Percentiles rank a stretch among this genome's conserved stretches.
Evolutionary conservation across 2,329 filamentous ascomycete species (phyloP).

Genomic region (Capronia americana): DNA sequence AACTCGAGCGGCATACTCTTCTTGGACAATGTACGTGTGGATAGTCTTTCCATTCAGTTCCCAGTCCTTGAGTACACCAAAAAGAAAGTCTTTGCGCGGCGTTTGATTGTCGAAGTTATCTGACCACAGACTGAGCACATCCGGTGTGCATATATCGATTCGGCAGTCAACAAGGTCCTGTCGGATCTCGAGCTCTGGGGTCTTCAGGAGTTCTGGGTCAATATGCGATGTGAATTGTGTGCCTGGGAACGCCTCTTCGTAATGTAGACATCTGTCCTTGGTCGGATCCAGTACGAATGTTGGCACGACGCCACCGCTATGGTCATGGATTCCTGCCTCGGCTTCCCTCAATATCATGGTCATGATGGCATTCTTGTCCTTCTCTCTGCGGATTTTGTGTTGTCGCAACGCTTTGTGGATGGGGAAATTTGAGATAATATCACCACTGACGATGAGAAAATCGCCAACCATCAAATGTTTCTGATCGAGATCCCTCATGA

Average conservation of each 20-base stretch:
- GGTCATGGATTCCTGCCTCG: constrained; percentile 76
- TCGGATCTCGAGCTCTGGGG: constrained; percentile 79
- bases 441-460: constrained; percentile 90
- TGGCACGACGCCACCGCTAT: constrained; percentile 75
- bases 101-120: constrained; percentile 98
- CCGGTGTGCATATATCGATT: constrained; percentile 96
- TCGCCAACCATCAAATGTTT: constrained; percentile 85
- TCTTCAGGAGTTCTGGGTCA: constrained; percentile 78
- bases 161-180: constrained; percentile 90
- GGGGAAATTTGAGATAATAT: constrained; percentile 86
- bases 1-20: constrained; percentile 85
- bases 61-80: constrained; percentile 93
- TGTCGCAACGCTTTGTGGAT: constrained; percentile 79
- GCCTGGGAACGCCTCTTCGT: constrained; percentile 75
- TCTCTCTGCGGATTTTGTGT: constrained; percentile 79
- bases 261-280: constrained; percentile 84
- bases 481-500: constrained; percentile 90
- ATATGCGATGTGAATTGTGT: constrained; percentile 61
- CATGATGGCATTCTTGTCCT: constrained; percentile 96
- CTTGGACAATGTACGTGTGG: constrained; percentile 81
- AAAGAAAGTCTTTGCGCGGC: constrained; percentile 84
- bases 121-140: constrained; percentile 92
- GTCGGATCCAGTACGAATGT: constrained; percentile 85
- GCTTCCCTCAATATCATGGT: constrained; percentile 87
- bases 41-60: constrained; percentile 98